Base-by-base conservation (phyloP, 352 stramenopile genomes). In the Achlya hypogyna region DNA sequence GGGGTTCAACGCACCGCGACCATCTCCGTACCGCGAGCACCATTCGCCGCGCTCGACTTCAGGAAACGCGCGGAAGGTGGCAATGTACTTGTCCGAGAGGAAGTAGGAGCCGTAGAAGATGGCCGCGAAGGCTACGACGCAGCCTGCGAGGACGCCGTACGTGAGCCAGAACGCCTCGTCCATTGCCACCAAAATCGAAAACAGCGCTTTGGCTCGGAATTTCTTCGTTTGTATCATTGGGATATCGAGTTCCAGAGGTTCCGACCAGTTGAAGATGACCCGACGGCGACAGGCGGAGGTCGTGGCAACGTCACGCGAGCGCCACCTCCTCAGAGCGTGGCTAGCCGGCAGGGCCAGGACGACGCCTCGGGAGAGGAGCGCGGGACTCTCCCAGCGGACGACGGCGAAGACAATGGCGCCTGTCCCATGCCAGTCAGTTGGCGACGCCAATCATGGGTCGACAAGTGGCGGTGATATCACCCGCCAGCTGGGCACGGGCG, bases 11-110 rank as follows among this genome's bases (percentile, higher is more conserved):
- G 22, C 1, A 16, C 5, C n/a, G 68, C 5, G 35, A 35, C 49
- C 51, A 51, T 16, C 9, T 20, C 62, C 75, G 43, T 68, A 93
- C 85, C 85, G 74, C 40, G 85, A 91, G 71, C 81, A 86, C 82
- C 82, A 93, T 75, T 93, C 84, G 64, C 78, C 83, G 42, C 88
- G 77, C 45, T 93, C 80, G 4, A 76, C 71, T 43, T 67, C 69
- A 9, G 81, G 88, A 53, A 90, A 93, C 63, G 87, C 77, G 28
- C 77, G 77, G 68, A 87, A 93, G 10, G 86, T 77, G 62, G 73
- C 72, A 31, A 91, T 67, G 66, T 81, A 80, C 63, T 72, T 71
- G 47, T 71, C 56, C 35, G 81, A 93, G 51, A 91, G 74, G 64
- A 60, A 64, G 62, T 82, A 77, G 40, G 72, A 78, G 3, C 71